A percentile compares a stretch with the other conserved stretches of the same genome.
These are phyloP conservation scores for Ophiocordyceps sinensis DNA, from an alignment of 2,329 filamentous ascomycete species.

Conservation along the genomic window DNA sequence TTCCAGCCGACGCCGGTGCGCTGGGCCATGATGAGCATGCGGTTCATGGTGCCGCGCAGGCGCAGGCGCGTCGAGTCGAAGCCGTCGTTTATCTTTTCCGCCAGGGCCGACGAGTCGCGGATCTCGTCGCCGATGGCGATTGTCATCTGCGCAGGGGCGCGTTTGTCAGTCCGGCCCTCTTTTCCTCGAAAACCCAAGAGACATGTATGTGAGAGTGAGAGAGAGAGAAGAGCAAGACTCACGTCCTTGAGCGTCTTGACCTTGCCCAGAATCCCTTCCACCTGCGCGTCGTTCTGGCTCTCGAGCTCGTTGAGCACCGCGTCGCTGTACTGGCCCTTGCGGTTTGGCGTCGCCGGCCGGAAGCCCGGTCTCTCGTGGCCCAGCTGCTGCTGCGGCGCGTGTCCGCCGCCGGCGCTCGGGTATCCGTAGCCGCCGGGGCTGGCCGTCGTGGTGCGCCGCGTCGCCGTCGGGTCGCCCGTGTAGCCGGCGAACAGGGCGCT, in stretches of 20 bases:
- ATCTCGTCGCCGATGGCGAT: slow-evolving; percentile 92
- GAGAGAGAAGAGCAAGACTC: slow-evolving; percentile 22
- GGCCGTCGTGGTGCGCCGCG: slow-evolving; percentile 8
- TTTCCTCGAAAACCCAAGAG: too few relatives aligned
- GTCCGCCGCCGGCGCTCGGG: slow-evolving; percentile 12
- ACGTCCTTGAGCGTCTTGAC: slow-evolving; percentile 83
- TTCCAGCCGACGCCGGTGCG: slow-evolving; percentile 90
- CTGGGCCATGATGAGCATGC: slow-evolving; percentile 94
- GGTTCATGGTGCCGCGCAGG: slow-evolving; percentile 84
- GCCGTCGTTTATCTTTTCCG: slow-evolving; percentile 89
- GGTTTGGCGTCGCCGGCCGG: slow-evolving; percentile 58
- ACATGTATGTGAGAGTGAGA: too few relatives aligned
- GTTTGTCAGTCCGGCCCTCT: not conserved
- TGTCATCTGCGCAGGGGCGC: slow-evolving; percentile 49
- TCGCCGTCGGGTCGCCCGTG: slow-evolving; percentile 25
- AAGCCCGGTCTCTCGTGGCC: slow-evolving; percentile 24
- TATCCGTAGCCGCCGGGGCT: slow-evolving; percentile 29
- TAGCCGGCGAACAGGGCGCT: slow-evolving; percentile 66
- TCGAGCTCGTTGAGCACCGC: slow-evolving; percentile 87
- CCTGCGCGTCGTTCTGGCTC: slow-evolving; percentile 83
- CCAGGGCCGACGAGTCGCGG: slow-evolving; percentile 71
- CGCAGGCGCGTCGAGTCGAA: slow-evolving; percentile 77
- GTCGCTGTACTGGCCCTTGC: slow-evolving; percentile 79
- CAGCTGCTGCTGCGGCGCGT: not conserved
- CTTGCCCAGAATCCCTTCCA: slow-evolving; percentile 82